Evolutionary conservation across 768 basidiomycete species (phyloP).

Genomic region (Strobilomyces echinocephalus): DNA sequence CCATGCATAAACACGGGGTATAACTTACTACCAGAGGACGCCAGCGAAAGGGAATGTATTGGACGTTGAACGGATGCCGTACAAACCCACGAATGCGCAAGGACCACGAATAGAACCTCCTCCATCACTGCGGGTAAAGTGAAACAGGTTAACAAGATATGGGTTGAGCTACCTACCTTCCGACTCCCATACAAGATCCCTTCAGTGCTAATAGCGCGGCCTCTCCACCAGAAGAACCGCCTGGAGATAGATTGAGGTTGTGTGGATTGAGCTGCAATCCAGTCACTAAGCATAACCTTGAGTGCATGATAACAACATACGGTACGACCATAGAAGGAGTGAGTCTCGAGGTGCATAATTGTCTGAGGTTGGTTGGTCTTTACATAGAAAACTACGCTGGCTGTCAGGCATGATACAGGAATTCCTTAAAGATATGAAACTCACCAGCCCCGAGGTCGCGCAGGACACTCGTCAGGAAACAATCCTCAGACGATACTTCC

Average conservation of each 20-base stretch:
- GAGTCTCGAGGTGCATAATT: constrained; percentile 37
- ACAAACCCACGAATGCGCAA: constrained; percentile 34
- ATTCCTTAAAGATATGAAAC: neutral
- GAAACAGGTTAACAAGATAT: neutral
- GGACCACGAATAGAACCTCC: constrained; percentile 41
- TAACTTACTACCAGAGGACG: constrained; percentile 19
- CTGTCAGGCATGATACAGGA: constrained; percentile 4
- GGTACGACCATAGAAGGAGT: constrained; percentile 32
- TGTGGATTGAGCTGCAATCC: constrained; percentile 39
- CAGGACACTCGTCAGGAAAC: constrained; percentile 32
- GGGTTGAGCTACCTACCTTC: constrained; percentile 28
- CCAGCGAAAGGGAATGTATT: constrained; percentile 25
- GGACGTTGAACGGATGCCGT: constrained; percentile 38
- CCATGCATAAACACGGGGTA: neutral
- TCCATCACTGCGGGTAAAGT: constrained; percentile 17
- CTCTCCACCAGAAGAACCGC: constrained; percentile 55
- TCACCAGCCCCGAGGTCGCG: constrained; percentile 40
- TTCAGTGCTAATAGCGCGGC: constrained; percentile 43
- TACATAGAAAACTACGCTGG: constrained; percentile 37
- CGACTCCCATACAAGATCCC: constrained; percentile 43
- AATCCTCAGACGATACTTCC: constrained; percentile 24
- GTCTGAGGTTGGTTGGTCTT: constrained; percentile 42
- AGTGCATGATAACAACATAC: constrained; percentile 4
- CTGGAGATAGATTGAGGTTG: constrained; percentile 40
- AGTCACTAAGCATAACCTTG: neutral